phyloP scores from a whole-genome alignment of 305 asterid genomes.

The Fraxinus ornus region DNA sequence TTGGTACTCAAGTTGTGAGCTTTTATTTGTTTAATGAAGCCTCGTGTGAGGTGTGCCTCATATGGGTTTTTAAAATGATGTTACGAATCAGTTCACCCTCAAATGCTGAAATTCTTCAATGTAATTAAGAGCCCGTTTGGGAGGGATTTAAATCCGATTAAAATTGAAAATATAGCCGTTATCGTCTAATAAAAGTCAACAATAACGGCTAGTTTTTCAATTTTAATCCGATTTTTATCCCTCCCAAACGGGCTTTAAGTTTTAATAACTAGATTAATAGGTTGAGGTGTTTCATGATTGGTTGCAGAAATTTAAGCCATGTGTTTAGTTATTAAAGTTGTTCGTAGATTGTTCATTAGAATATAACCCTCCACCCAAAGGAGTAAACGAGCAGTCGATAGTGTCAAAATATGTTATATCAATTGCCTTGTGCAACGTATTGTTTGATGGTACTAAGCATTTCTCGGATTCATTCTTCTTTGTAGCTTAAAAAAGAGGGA shows the following conservation, averaged over 20 bases:
- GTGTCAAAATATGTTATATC: neutral
- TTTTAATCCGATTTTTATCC: too few relatives aligned
- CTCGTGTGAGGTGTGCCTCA: neutral
- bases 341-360: neutral
- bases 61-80: neutral
- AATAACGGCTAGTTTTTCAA: too few relatives aligned
- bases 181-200: too few relatives aligned
- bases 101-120: neutral
- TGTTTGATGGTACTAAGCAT: conserved; percentile 5
- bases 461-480: conserved; percentile 19
- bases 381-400: neutral
- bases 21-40: neutral
- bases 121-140: neutral
- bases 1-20: neutral
- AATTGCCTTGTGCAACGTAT: conserved; percentile 7
- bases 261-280: neutral
- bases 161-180: too few relatives aligned
- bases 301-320: neutral
- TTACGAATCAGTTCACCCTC: neutral
- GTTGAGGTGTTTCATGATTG: neutral
- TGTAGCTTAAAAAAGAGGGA: conserved; percentile 92
- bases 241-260: neutral
- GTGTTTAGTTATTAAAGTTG: neutral
- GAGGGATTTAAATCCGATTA: too few relatives aligned
- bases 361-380: neutral